phyloP scores from a whole-genome alignment of 352 stramenopile species.

The Phytophthora podocarpi region DNA sequence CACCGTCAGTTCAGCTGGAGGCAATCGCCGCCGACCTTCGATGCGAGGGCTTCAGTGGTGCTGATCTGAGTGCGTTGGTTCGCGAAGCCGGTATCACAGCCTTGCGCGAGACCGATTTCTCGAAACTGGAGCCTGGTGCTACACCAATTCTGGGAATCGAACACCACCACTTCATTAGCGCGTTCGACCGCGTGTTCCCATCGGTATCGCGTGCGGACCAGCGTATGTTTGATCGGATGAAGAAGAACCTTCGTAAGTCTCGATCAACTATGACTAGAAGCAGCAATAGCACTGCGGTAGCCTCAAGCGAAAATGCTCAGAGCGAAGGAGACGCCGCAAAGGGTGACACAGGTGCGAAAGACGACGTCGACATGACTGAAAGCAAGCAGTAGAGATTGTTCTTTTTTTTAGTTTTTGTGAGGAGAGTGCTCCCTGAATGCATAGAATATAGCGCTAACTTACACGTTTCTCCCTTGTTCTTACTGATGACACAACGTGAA shows the following conservation, averaged over 20 bases:
- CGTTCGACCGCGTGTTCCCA: conserved; percentile 84
- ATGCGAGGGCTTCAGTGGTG: conserved; percentile 96
- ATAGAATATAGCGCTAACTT: conserved; percentile 28
- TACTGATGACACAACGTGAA: background rate
- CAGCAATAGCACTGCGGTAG: background rate
- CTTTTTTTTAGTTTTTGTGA: conserved; percentile 18
- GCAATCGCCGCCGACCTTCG: conserved; percentile 88
- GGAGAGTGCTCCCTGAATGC: conserved; percentile 6
- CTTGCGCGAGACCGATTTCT: conserved; percentile 75
- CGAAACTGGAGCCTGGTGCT: conserved; percentile 31
- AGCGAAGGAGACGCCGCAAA: background rate
- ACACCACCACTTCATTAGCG: conserved; percentile 68
- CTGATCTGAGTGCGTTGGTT: conserved; percentile 97
- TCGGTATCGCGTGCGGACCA: conserved; percentile 85
- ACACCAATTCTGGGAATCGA: conserved; percentile 60
- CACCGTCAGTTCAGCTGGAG: conserved; percentile 88
- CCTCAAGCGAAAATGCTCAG: background rate
- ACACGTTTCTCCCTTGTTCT: background rate
- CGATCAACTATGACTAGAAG: conserved; percentile 40
- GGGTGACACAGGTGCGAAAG: background rate
- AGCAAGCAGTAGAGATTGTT: conserved; percentile 22
- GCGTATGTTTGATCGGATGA: conserved; percentile 90
- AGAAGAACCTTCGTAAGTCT: conserved; percentile 84
- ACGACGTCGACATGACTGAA: conserved; percentile 18
- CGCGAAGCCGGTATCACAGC: conserved; percentile 96